Conservation (phyloP, 2,329 filamentous ascomycete genomes). For the Cucurbitaria berberidis region DNA sequence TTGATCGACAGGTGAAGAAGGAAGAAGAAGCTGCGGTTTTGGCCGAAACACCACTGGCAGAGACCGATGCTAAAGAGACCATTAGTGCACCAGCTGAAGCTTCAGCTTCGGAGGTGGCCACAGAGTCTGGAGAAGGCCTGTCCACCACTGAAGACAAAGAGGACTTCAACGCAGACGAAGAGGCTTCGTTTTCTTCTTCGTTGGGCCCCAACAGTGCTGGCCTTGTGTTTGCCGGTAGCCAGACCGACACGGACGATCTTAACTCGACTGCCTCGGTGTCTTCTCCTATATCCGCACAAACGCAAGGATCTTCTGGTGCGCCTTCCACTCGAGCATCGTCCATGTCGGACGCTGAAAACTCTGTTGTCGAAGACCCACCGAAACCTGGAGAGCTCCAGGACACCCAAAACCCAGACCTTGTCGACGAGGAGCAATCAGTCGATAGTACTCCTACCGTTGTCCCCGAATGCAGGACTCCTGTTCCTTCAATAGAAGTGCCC, state of each 20-base stretch:
- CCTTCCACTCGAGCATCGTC: conserved; percentile 50
- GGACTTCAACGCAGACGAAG: conserved; percentile 13
- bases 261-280: conserved; percentile 45
- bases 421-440: conserved; percentile 41
- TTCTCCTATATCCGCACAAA: conserved; percentile 48
- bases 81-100: conserved; percentile 1
- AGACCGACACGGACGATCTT: conserved; percentile 42
- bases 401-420: conserved; percentile 16
- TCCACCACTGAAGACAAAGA: conserved; percentile 7
- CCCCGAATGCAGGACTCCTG: conserved; percentile 35
- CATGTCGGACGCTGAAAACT: conserved; percentile 46
- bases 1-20: conserved; percentile 38
- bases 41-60: conserved; percentile 3
- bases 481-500: conserved; percentile 30
- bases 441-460: conserved; percentile 46
- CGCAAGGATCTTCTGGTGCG: conserved; percentile 45
- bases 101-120: neutral
- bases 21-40: conserved; percentile 19
- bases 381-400: conserved; percentile 21
- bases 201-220: conserved; percentile 56
- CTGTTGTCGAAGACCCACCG: conserved; percentile 22
- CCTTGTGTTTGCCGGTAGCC: conserved; percentile 56
- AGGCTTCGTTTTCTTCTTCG: conserved; percentile 18
- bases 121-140: conserved; percentile 4
- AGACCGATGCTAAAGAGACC: conserved; percentile 6